These are phyloP conservation scores for Phytophthora nicotianae DNA, from an alignment of 352 stramenopile species.

Conservation along the genomic window DNA sequence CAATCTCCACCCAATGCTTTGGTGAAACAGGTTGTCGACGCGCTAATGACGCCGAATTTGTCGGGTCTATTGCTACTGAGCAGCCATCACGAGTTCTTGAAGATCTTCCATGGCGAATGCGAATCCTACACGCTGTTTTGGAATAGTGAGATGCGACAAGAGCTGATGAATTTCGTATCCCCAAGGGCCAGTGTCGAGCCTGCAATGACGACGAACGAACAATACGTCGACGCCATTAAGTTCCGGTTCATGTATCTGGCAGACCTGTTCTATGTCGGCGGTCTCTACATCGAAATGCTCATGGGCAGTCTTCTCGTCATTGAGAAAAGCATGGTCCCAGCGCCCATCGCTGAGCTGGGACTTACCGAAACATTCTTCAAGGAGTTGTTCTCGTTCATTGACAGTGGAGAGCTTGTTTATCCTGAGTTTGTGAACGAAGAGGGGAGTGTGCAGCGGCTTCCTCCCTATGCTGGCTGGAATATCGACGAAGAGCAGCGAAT, in stretches of 20 bases:
- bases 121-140: conserved; percentile 85
- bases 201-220: conserved; percentile 35
- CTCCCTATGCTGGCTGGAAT: conserved; percentile 66
- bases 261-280: conserved; percentile 66
- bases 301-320: conserved; percentile 73
- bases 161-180: conserved; percentile 58
- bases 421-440: conserved; percentile 38
- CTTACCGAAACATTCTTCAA: conserved; percentile 73
- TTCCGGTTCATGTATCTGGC: conserved; percentile 79
- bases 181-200: conserved; percentile 49
- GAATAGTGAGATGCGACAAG: conserved; percentile 76
- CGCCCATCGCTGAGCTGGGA: conserved; percentile 51
- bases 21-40: conserved; percentile 51
- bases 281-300: conserved; percentile 79
- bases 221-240: conserved; percentile 52
- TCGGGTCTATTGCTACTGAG: conserved; percentile 59
- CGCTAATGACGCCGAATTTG: conserved; percentile 81
- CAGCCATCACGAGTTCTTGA: conserved; percentile 84
- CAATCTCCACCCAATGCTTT: conserved; percentile 45
- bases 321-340: conserved; percentile 53
- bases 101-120: conserved; percentile 79
- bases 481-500: conserved; percentile 51
- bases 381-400: conserved; percentile 81
- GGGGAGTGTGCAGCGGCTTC: conserved; percentile 35
- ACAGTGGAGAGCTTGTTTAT: conserved; percentile 58